phyloP scores from a whole-genome alignment of 139 green algal genomes.

The Chlorella ohadii region DNA sequence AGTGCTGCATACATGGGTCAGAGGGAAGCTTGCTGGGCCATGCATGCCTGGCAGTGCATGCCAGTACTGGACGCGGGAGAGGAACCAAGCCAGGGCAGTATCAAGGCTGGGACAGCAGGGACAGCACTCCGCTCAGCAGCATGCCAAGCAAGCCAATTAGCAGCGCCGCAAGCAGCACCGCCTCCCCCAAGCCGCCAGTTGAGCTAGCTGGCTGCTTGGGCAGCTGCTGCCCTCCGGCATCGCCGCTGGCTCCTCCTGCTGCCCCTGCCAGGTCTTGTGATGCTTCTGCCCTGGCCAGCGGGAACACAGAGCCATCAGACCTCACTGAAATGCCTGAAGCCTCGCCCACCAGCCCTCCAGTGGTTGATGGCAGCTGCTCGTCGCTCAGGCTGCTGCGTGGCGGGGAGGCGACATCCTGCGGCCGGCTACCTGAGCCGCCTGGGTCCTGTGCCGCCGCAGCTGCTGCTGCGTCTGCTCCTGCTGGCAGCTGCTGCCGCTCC shows the following conservation, averaged over 20 bases:
- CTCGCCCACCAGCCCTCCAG: not conserved
- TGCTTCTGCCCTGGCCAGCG: constrained; percentile 16
- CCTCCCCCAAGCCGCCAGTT: not conserved
- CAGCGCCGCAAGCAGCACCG: constrained; percentile 6
- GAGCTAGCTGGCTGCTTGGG: too few relatives aligned
- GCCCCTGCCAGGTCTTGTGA: not conserved
- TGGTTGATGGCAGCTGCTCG: not conserved
- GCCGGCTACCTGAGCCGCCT: not conserved
- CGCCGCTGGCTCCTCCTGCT: not conserved
- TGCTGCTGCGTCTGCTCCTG: not conserved
- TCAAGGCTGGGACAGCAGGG: not conserved
- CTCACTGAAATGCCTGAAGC: not conserved
- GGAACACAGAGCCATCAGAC: constrained; percentile 11
- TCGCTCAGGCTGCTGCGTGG: not conserved
- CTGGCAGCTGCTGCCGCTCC: not conserved
- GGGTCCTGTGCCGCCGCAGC: not conserved
- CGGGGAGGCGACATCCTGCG: not conserved
- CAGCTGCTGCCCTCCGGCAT: not conserved
- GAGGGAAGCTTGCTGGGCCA: too few relatives aligned
- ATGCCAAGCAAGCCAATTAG: not conserved
- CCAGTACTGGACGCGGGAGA: too few relatives aligned
- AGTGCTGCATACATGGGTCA: too few relatives aligned
- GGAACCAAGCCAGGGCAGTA: too few relatives aligned
- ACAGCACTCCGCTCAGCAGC: not conserved
- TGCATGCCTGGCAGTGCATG: too few relatives aligned